Percentiles rank a stretch among this genome's conserved stretches.
Evolutionary conservation across 2,329 filamentous ascomycete species (phyloP).

Genomic region (Mollisiaceae sp.): DNA sequence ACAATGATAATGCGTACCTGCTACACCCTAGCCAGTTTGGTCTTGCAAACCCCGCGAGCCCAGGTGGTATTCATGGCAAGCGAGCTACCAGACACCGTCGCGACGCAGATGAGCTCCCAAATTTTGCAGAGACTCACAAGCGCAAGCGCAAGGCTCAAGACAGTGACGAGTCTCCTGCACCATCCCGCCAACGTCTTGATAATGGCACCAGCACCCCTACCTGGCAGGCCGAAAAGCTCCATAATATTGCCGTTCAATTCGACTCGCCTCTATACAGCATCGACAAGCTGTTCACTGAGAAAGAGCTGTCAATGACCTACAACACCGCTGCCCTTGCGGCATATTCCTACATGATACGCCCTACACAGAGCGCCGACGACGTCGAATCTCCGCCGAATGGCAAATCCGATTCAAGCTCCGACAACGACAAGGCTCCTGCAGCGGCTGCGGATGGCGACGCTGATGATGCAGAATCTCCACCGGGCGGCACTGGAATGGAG

Average conservation of each 20-base stretch:
- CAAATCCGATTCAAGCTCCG: slow-evolving; percentile 46
- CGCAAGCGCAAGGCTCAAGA: slow-evolving; percentile 65
- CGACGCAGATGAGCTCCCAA: slow-evolving; percentile 60
- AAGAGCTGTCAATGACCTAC: slow-evolving; percentile 69
- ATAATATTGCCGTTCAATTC: slow-evolving; percentile 55
- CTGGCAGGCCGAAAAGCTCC: slow-evolving; percentile 65
- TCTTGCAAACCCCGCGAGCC: slow-evolving; percentile 67
- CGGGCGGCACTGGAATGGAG: slow-evolving; percentile 63
- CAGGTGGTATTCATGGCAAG: slow-evolving; percentile 66
- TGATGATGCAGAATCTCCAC: slow-evolving; percentile 53
- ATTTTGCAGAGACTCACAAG: slow-evolving; percentile 63
- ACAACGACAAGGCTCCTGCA: slow-evolving; percentile 57
- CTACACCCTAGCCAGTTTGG: slow-evolving; percentile 73
- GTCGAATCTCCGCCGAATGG: slow-evolving; percentile 48
- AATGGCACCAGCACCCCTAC: slow-evolving; percentile 62
- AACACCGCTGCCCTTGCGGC: slow-evolving; percentile 66
- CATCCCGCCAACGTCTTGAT: slow-evolving; percentile 59
- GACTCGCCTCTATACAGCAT: slow-evolving; percentile 66
- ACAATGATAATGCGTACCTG: slow-evolving; percentile 67
- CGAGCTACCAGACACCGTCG: slow-evolving; percentile 66
- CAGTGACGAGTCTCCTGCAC: slow-evolving; percentile 67
- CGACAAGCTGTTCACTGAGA: slow-evolving; percentile 73
- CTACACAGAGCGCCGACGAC: slow-evolving; percentile 42
- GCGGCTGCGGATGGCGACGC: slow-evolving; percentile 57
- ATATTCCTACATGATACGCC: slow-evolving; percentile 65